Evolutionary conservation across 345 rosid species (phyloP).

Genomic region (Noccaea caerulescens): DNA sequence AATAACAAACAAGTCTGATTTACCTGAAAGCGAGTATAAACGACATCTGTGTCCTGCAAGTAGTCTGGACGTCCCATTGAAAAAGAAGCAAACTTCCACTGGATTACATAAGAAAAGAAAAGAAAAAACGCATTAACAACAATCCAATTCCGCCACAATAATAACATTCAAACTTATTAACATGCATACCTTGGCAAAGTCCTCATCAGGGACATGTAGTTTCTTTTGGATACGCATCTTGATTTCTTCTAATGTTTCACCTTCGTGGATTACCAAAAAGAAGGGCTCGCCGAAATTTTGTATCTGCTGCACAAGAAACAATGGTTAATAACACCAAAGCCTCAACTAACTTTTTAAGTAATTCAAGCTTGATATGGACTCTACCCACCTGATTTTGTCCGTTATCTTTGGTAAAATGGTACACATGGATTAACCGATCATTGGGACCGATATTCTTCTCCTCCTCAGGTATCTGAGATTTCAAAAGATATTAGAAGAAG

Average conservation of each 20-base stretch:
- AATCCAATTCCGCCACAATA: not conserved
- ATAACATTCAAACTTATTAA: not conserved
- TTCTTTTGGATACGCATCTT: conserved; percentile 82
- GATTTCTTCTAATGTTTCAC: conserved; percentile 81
- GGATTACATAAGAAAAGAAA: conserved; percentile 15
- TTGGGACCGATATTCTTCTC: conserved; percentile 82
- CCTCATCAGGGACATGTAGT: conserved; percentile 86
- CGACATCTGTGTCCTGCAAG: conserved; percentile 73
- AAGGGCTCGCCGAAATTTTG: conserved; percentile 98
- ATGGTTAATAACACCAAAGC: not conserved
- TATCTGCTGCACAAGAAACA: conserved; percentile 64
- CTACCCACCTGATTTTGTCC: conserved; percentile 73
- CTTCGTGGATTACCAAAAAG: conserved; percentile 88
- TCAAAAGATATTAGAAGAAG: conserved; percentile 21
- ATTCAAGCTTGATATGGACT: conserved; percentile 29
- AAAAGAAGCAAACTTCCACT: conserved; percentile 97
- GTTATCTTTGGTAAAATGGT: conserved; percentile 80
- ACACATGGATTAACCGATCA: conserved; percentile 88
- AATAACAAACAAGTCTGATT: not conserved
- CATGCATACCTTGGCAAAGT: conserved; percentile 73
- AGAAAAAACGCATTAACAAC: conserved; percentile 3
- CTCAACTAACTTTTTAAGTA: conserved; percentile 1
- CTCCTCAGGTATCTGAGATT: conserved; percentile 78
- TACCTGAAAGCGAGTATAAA: conserved; percentile 88
- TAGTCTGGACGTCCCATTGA: conserved; percentile 92